A percentile compares a stretch with the other conserved stretches of the same genome.
Evolutionary conservation across 495 filamentous ascomycete species (phyloP).

Genomic region (Penicillium fimorum): DNA sequence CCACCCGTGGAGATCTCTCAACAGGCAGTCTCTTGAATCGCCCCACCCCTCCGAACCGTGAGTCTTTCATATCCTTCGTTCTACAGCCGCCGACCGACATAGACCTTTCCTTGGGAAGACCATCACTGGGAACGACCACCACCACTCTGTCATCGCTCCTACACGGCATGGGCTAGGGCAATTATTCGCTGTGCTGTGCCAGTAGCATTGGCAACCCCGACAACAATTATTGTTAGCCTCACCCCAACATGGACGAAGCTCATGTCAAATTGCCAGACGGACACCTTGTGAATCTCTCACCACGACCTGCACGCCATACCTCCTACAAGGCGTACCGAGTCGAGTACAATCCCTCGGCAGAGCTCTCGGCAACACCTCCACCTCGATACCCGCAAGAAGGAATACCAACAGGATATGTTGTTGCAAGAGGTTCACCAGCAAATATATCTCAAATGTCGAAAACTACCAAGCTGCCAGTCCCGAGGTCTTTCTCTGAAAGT

Average conservation of each 20-base stretch:
- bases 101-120: slow-evolving; percentile 2
- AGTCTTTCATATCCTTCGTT: slow-evolving; percentile 10
- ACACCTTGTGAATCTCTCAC: slow-evolving; percentile 37
- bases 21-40: slow-evolving; percentile 3
- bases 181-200: slow-evolving; percentile 16
- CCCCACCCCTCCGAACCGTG: slow-evolving; percentile 8
- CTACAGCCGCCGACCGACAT: slow-evolving; percentile 5
- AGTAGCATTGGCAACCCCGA: slow-evolving; percentile 16
- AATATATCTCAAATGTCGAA: slow-evolving; percentile 21
- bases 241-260: slow-evolving; percentile 26
- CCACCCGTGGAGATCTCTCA: neutral
- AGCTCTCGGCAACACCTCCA: slow-evolving; percentile 13
- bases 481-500: slow-evolving; percentile 24
- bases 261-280: slow-evolving; percentile 33
- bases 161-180: slow-evolving; percentile 28
- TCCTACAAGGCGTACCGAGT: slow-evolving; percentile 28
- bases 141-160: neutral
- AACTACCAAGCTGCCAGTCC: slow-evolving; percentile 38
- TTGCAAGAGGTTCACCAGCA: slow-evolving; percentile 8
- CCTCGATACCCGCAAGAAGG: slow-evolving; percentile 5
- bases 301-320: slow-evolving; percentile 21
- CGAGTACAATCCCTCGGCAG: slow-evolving; percentile 15
- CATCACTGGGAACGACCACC: neutral
- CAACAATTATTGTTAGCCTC: neutral
- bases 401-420: slow-evolving; percentile 7